Conservation (phyloP, 352 stramenopile species). For the Blastocystis sp. region DNA sequence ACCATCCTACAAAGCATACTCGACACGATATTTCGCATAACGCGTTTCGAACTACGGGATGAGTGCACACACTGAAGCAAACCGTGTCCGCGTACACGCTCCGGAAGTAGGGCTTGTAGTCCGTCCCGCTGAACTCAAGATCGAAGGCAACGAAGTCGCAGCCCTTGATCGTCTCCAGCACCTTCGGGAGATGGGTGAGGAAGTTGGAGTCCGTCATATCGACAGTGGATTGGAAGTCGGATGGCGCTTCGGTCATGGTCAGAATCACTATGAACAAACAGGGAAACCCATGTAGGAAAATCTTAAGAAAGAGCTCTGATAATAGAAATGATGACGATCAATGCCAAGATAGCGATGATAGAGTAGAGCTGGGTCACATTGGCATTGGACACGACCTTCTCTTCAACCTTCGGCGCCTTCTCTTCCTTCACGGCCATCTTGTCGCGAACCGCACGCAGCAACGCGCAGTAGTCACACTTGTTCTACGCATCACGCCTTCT, state of each 20-base stretch:
- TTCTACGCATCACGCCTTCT: constrained; percentile 37
- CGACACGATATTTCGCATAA: constrained; percentile 63
- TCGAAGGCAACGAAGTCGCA: constrained; percentile 74
- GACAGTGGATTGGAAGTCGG: background rate
- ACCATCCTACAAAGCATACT: constrained; percentile 44
- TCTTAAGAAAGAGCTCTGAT: constrained; percentile 10
- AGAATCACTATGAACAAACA: constrained; percentile 8
- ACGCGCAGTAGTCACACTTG: constrained; percentile 46
- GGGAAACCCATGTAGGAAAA: constrained; percentile 22
- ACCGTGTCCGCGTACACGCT: constrained; percentile 64
- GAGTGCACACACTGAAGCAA: background rate
- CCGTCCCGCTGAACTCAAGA: constrained; percentile 73
- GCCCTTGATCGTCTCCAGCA: constrained; percentile 24
- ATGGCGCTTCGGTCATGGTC: background rate
- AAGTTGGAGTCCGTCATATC: constrained; percentile 67
- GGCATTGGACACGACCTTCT: background rate
- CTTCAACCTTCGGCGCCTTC: constrained; percentile 4
- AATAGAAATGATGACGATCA: constrained; percentile 25
- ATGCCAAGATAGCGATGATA: constrained; percentile 15
- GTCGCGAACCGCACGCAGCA: background rate
- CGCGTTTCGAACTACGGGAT: constrained; percentile 68
- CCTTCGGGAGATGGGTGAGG: background rate
- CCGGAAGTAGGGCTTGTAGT: constrained; percentile 63
- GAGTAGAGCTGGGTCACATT: constrained; percentile 28
- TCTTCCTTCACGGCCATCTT: background rate